Evolutionary conservation across 2,329 filamentous ascomycete genomes (phyloP).

Genomic region (Colletotrichum nymphaeae): DNA sequence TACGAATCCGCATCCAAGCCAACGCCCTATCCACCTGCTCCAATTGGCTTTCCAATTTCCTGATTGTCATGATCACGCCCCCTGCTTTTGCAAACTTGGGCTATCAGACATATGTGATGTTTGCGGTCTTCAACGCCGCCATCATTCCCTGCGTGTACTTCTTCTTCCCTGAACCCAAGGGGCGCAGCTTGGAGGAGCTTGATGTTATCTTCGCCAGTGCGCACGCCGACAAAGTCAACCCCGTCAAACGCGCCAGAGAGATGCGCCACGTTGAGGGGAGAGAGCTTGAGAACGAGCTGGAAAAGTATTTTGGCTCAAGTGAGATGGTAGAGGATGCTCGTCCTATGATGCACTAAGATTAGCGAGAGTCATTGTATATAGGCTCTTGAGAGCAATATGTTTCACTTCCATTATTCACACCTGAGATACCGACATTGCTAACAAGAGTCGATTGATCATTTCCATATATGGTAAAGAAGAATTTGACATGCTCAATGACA

Average conservation of each 20-base stretch:
- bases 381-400: background rate
- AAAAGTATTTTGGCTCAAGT: constrained; percentile 42
- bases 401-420: background rate
- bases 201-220: constrained; percentile 54
- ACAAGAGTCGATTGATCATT: no score
- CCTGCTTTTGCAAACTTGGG: constrained; percentile 65
- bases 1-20: constrained; percentile 70
- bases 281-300: constrained; percentile 42
- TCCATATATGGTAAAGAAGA: no score
- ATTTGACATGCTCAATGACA: no score
- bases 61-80: constrained; percentile 75
- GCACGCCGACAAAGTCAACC: constrained; percentile 40
- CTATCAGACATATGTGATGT: constrained; percentile 67
- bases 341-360: constrained; percentile 23
- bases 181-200: constrained; percentile 71
- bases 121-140: constrained; percentile 62
- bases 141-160: constrained; percentile 64
- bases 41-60: constrained; percentile 72
- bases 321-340: constrained; percentile 35
- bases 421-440: background rate
- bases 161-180: constrained; percentile 65
- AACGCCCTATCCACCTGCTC: constrained; percentile 72
- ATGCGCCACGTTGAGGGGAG: constrained; percentile 38
- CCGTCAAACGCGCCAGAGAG: constrained; percentile 41
- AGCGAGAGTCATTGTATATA: no score